Conservation (phyloP, 257 asterid genomes). For the Nicotiana paniculata region DNA sequence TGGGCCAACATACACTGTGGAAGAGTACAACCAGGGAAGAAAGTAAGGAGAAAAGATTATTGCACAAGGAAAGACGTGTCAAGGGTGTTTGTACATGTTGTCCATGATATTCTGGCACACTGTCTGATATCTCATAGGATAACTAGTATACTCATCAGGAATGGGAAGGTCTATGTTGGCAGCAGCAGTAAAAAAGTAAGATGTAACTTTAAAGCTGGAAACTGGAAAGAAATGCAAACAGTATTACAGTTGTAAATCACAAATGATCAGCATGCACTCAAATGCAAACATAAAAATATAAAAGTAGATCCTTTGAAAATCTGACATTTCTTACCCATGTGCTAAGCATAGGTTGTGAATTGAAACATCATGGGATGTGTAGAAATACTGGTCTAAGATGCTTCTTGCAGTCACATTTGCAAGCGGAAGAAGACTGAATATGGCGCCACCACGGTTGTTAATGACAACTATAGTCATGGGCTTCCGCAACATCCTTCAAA, state of each 20-base stretch:
- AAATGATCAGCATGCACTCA: background rate
- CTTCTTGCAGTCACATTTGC: slow-evolving; percentile 52
- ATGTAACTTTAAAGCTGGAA: background rate
- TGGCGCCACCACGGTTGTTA: slow-evolving; percentile 96
- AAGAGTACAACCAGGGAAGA: background rate
- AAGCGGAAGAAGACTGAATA: slow-evolving; percentile 90
- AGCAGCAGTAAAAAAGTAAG: background rate
- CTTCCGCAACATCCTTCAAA: slow-evolving; percentile 59
- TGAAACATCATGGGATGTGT: slow-evolving; percentile 82
- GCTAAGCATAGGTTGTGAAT: slow-evolving; percentile 70
- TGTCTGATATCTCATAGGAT: background rate
- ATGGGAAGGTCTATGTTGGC: background rate
- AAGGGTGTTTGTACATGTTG: slow-evolving; percentile 2
- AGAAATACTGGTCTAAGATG: slow-evolving; percentile 75
- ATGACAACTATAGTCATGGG: slow-evolving; percentile 79
- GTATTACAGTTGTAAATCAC: background rate
- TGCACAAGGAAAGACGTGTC: background rate
- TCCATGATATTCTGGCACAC: background rate
- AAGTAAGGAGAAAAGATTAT: background rate
- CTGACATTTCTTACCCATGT: slow-evolving; percentile 54
- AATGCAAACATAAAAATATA: background rate
- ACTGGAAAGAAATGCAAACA: background rate
- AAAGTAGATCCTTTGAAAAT: background rate
- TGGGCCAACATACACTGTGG: background rate
- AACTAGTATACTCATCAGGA: background rate